These are phyloP conservation scores for Monilinia aucupariae DNA, from an alignment of 2,329 filamentous ascomycete genomes.

Conservation along the genomic window DNA sequence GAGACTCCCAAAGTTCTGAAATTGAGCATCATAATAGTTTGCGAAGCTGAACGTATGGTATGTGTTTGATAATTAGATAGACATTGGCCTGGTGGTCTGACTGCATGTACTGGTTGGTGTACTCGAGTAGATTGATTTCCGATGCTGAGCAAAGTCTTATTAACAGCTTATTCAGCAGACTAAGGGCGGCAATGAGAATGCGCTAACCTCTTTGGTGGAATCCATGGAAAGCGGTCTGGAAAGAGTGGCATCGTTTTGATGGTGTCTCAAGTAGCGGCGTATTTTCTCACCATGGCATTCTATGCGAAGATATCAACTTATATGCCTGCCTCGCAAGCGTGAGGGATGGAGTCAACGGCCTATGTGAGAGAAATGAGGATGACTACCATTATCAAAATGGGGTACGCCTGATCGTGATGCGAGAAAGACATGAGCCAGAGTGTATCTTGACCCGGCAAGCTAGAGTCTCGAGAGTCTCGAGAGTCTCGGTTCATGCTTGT, in stretches of 20 bases:
- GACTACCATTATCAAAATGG: no score
- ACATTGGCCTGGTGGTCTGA: neutral
- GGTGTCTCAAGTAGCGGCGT: neutral
- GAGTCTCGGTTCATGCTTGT: neutral
- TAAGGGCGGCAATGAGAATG: neutral
- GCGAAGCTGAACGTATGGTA: constrained; percentile 40
- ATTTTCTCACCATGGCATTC: neutral
- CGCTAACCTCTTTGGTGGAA: neutral
- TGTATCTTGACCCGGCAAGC: neutral
- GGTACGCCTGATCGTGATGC: no score
- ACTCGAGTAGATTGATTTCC: constrained; percentile 8
- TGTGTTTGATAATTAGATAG: no score
- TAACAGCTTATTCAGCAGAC: constrained; percentile 11
- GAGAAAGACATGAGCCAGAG: neutral
- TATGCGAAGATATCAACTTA: neutral
- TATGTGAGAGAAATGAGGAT: no score
- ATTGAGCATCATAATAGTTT: constrained; percentile 41
- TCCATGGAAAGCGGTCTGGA: neutral
- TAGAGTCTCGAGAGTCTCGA: neutral
- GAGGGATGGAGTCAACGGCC: no score
- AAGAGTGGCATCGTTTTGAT: neutral
- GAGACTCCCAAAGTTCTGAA: constrained; percentile 59
- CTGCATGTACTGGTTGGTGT: no score
- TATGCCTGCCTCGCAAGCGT: no score
- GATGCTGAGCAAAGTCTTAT: constrained; percentile 8